Conservation (phyloP, 805 yeast species). For the Wickerhamiella kurtzmanii region DNA sequence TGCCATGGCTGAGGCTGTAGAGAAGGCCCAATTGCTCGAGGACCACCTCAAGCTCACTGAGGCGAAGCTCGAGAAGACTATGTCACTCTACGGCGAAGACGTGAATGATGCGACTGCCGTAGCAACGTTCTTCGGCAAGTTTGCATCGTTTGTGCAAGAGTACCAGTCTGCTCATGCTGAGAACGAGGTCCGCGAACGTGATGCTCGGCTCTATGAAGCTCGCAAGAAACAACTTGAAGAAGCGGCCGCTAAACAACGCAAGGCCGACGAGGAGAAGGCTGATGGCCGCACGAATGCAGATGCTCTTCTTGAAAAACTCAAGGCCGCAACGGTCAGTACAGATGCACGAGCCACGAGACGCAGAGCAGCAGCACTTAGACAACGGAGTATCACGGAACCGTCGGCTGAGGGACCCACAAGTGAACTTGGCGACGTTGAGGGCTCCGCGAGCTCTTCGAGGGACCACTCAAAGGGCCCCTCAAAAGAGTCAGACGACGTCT, state of each 20-base stretch:
- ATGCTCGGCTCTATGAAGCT: constrained; percentile 59
- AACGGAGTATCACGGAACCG: neutral
- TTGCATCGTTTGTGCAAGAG: constrained; percentile 64
- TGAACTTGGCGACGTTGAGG: neutral
- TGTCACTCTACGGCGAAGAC: constrained; percentile 88
- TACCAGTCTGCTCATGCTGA: constrained; percentile 71
- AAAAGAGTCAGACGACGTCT: constrained; percentile 4
- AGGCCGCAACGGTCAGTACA: constrained; percentile 69
- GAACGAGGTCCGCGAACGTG: constrained; percentile 71
- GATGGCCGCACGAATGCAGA: constrained; percentile 53
- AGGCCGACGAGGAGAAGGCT: neutral
- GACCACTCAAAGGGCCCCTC: neutral
- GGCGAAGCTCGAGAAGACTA: constrained; percentile 51
- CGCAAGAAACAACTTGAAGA: constrained; percentile 37
- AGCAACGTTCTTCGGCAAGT: constrained; percentile 60
- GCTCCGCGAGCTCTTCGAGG: neutral
- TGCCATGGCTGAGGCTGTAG: constrained; percentile 61
- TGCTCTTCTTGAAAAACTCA: constrained; percentile 66
- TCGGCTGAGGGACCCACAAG: neutral
- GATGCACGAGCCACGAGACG: constrained; percentile 72
- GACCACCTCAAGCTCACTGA: constrained; percentile 51
- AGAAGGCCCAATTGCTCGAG: constrained; percentile 50
- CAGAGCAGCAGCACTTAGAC: constrained; percentile 47
- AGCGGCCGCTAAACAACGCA: constrained; percentile 5
- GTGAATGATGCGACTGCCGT: constrained; percentile 52